Evolutionary conservation across 352 stramenopile species (phyloP), one percentile per base, ranked within the genome.

Genomic region (Globisporangium lucens): DNA sequence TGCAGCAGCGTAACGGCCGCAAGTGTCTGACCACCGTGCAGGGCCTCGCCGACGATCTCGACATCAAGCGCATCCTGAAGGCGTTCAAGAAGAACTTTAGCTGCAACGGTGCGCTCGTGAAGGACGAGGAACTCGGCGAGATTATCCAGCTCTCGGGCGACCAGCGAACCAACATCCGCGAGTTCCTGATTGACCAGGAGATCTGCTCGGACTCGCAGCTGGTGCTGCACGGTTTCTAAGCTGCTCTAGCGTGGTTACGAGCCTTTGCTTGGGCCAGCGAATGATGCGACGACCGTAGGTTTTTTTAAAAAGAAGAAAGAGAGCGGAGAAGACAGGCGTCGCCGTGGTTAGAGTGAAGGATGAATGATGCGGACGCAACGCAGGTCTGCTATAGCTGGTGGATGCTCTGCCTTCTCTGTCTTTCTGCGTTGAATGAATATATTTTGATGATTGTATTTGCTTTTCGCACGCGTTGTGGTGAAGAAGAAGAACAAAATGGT

Each of bases 71-170:
- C 62, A 99, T 99, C 82, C 96, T 98, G 70, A 99, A 99, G 83
- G 98, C 97, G 56, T 99, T 99, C 77, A 99, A 99, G 91, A 99
- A 99, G 88, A 99, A 99, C 82, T 99, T 99, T 77, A 98, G 91
- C 76, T 99, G 98, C 86, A 99, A 99, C 85, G 98, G 98, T 63
- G 97, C 97, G 63, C 96, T 99, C 46, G 96, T 99, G 60, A 98
- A 99, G 73, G 97, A 99, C 79, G 90, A 99, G 61, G 97, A 99
- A 71, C 80, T 96, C 36, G 92, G 96, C 61, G 97, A 99, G 77
- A 98, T 99, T 73, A 99, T 99, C 79, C 98, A 99, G 81, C 87
- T 99, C 41, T 98, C 95, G 58, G 98, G 98, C 63, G 98, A 99
- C 87, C 98, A 99, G 83, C 85, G 98, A 77, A 98, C 95, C 56